Evolutionary conservation across 2,329 filamentous ascomycete species (phyloP).

Genomic region (Clonostachys rhizophaga): DNA sequence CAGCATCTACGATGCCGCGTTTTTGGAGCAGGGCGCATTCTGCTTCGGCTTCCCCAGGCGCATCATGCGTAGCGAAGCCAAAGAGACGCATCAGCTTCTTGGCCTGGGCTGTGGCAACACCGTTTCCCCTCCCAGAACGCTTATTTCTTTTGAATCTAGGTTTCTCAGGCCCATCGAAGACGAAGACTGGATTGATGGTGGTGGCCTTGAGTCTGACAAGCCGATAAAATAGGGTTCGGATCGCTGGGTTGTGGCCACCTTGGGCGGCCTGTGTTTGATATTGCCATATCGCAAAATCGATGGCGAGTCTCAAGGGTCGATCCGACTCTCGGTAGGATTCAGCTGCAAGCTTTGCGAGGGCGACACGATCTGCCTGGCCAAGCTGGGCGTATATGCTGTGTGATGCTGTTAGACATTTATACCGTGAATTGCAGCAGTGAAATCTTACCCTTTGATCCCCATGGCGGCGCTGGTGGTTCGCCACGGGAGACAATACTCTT

Average conservation of each 20-base stretch:
- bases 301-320: constrained; percentile 77
- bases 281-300: constrained; percentile 96
- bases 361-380: constrained; percentile 71
- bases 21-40: constrained; percentile 87
- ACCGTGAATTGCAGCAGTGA: neutral
- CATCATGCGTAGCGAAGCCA: constrained; percentile 78
- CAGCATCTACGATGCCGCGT: constrained; percentile 82
- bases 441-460: constrained; percentile 60
- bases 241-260: constrained; percentile 81
- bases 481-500: neutral
- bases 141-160: constrained; percentile 88
- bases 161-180: constrained; percentile 84
- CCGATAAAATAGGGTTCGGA: constrained; percentile 90
- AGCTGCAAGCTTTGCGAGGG: constrained; percentile 77
- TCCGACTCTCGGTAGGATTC: constrained; percentile 67
- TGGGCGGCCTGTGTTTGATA: constrained; percentile 85
- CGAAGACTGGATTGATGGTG: constrained; percentile 82
- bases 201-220: constrained; percentile 71
- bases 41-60: constrained; percentile 92
- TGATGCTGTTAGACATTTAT: constrained; percentile 40
- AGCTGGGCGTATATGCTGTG: constrained; percentile 72
- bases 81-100: constrained; percentile 83
- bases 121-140: constrained; percentile 59
- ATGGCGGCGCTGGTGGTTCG: constrained; percentile 26
- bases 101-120: constrained; percentile 67